Conservation (phyloP, 192 early-diverging fungal genomes). For the Coemansia sp. region DNA sequence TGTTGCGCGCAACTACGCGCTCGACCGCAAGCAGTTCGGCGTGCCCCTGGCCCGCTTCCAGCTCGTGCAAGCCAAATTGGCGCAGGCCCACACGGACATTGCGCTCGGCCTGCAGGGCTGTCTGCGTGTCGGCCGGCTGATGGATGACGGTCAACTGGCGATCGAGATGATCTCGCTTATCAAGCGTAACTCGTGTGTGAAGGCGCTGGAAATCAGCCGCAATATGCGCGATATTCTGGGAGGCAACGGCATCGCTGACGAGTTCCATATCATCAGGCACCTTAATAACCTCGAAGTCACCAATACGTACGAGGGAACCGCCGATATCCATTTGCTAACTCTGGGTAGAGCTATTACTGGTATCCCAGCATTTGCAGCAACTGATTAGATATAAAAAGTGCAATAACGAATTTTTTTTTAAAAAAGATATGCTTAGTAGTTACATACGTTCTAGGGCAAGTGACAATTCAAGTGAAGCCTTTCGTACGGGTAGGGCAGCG, state of each 20-base stretch:
- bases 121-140: conserved; percentile 88
- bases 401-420: not conserved
- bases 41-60: conserved; percentile 90
- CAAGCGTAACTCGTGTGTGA: conserved; percentile 95
- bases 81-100: conserved; percentile 92
- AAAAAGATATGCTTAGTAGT: not conserved
- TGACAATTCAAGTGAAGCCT: conserved; percentile 48
- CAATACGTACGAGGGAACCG: conserved; percentile 97
- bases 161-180: conserved; percentile 96
- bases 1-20: conserved; percentile 86
- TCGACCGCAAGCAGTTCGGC: conserved; percentile 92
- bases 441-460: conserved; percentile 42
- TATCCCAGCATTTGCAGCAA: conserved; percentile 66
- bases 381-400: conserved; percentile 11
- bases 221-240: conserved; percentile 89
- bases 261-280: conserved; percentile 96
- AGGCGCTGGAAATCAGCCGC: conserved; percentile 90
- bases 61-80: conserved; percentile 96
- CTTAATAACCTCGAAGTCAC: conserved; percentile 89
- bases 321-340: conserved; percentile 93
- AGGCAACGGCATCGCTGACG: conserved; percentile 93
- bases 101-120: conserved; percentile 84
- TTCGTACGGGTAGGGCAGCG: conserved; percentile 49
- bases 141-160: conserved; percentile 81
- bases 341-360: conserved; percentile 95